Conservation (phyloP, 2,329 filamentous ascomycete species). For the Cryphonectria naterciae region DNA sequence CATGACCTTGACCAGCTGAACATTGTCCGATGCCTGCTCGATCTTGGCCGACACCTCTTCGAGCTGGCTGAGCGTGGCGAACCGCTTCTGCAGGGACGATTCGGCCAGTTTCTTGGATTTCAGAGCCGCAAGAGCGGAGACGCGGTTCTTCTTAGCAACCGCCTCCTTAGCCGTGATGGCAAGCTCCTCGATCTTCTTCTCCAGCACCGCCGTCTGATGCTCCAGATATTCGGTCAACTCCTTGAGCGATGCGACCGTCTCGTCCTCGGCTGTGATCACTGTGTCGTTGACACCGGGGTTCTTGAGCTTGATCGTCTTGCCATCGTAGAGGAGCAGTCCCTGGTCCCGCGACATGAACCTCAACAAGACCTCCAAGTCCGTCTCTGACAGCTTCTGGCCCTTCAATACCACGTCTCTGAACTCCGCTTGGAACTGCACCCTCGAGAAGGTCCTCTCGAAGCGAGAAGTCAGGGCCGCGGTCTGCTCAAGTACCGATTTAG, state of each 20-base stretch:
- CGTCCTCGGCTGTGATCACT: slow-evolving; percentile 75
- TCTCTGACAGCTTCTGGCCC: slow-evolving; percentile 57
- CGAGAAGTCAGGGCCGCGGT: slow-evolving; percentile 49
- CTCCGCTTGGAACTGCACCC: slow-evolving; percentile 63
- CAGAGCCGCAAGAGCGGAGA: slow-evolving; percentile 76
- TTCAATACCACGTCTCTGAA: slow-evolving; percentile 59
- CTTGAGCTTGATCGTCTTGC: slow-evolving; percentile 75
- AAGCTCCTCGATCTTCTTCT: slow-evolving; percentile 68
- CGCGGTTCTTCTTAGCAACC: slow-evolving; percentile 71
- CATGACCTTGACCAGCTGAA: slow-evolving; percentile 83
- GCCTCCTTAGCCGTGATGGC: slow-evolving; percentile 69
- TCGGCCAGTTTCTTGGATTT: slow-evolving; percentile 84
- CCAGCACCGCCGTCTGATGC: slow-evolving; percentile 70
- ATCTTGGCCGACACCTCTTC: slow-evolving; percentile 84
- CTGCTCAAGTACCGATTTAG: slow-evolving; percentile 56
- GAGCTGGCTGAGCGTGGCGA: slow-evolving; percentile 76
- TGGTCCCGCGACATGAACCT: slow-evolving; percentile 72
- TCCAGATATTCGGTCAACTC: slow-evolving; percentile 76
- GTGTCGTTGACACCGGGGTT: slow-evolving; percentile 48
- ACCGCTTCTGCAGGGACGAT: slow-evolving; percentile 70
- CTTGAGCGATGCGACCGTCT: slow-evolving; percentile 81
- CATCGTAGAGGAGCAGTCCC: slow-evolving; percentile 61
- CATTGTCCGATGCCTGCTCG: slow-evolving; percentile 82
- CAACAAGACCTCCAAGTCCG: slow-evolving; percentile 72
- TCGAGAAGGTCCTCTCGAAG: slow-evolving; percentile 71